Base-by-base conservation (phyloP, 2,329 filamentous ascomycete genomes). In the Aspergillus calidoustus region DNA sequence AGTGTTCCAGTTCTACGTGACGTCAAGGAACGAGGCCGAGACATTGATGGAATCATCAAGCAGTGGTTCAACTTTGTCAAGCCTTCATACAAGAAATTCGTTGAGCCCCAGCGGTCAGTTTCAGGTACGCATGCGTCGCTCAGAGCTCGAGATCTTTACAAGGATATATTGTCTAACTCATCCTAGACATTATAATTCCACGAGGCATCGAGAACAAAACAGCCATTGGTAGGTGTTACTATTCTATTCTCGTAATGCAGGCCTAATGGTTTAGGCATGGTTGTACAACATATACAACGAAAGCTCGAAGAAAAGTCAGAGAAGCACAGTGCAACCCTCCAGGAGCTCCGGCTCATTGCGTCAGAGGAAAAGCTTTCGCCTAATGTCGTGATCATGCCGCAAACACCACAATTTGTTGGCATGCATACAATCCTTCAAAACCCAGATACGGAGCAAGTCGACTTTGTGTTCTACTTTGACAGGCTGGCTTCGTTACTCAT, bases 401-500 rank as follows among this genome's bases (percentile, higher is more conserved):
- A 91, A 64, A 96, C 91, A 1, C 86, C 89, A 8, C 95, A 99
- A 76, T 83, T 97, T 58, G 84, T 84, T 60, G 93, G 89, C 51
- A 97, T 99, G 86, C 93, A 92, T 74, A 97, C 93, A 0, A 91
- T 97, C 60, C 86, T 99, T 46, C 90, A 96, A 72, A 86, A 95
- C 69, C 89, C 91, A 19, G 85, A 88, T 52, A 94, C 92, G 0
- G 82, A 85, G 7, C 86, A 91, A 47, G 94, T 97, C 73, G 93
- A 98, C 69, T 98, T 97, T 74, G 92, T 97, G 64, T 98, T 98
- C 78, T 98, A 98, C 78, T 97, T 98, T 76, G 93, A 99, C 77
- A 87, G 95, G 43, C 82, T 98, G 43, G 88, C 91, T 2, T 87
- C 91, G n/a, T 82, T 97, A 56, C 83, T 98, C 28, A 86, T 98